Conservation (phyloP, 2,329 filamentous ascomycete species). For the Aspergillus versicolor region DNA sequence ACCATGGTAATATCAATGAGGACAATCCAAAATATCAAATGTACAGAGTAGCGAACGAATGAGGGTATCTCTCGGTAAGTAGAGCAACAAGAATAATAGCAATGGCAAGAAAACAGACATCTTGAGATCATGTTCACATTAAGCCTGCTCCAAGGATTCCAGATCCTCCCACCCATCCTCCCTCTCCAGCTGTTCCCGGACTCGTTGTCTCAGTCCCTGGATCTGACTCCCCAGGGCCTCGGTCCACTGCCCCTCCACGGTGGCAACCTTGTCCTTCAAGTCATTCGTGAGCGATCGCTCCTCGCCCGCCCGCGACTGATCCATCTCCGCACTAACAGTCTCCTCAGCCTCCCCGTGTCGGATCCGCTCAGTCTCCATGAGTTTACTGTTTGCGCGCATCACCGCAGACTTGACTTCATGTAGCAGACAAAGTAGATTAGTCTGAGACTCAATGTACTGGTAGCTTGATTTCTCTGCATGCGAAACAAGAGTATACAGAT, state of each 20-base stretch:
- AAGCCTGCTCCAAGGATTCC: conserved; percentile 50
- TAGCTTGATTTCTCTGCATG: conserved; percentile 92
- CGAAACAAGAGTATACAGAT: conserved; percentile 78
- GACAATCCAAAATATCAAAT: background rate
- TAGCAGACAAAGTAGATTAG: conserved; percentile 81
- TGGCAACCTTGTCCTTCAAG: conserved; percentile 86
- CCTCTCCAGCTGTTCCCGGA: conserved; percentile 70
- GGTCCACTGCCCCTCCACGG: conserved; percentile 88
- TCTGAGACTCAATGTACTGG: conserved; percentile 95
- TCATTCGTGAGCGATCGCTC: conserved; percentile 74
- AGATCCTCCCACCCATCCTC: conserved; percentile 88
- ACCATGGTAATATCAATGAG: background rate
- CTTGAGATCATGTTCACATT: conserved; percentile 5
- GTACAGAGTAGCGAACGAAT: conserved; percentile 18
- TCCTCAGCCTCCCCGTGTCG: conserved; percentile 45
- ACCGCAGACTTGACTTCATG: conserved; percentile 86
- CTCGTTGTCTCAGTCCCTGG: conserved; percentile 68
- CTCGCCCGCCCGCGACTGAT: conserved; percentile 64
- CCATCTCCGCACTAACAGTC: conserved; percentile 48
- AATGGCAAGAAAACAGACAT: conserved; percentile 7
- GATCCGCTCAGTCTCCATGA: conserved; percentile 65
- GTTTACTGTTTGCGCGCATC: conserved; percentile 65
- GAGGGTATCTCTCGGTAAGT: conserved; percentile 15
- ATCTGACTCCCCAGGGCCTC: conserved; percentile 81
- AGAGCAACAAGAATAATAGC: conserved; percentile 14